A percentile compares a stretch with the other conserved stretches of the same genome.
These are phyloP conservation scores for Candida nemodendra DNA, from an alignment of 805 yeast genomes.

Conservation along the genomic window DNA sequence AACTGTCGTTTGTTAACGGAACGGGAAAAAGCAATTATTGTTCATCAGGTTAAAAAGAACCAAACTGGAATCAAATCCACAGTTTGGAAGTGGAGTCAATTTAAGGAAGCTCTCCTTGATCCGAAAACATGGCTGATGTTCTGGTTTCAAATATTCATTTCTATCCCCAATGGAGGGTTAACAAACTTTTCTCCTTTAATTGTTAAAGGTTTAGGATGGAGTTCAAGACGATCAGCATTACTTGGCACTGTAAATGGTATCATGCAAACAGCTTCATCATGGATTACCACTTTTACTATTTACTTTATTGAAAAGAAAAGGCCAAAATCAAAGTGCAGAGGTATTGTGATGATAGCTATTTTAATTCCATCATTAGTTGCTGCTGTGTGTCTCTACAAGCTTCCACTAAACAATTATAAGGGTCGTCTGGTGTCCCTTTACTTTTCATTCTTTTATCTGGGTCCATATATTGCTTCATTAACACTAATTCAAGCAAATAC, in stretches of 20 bases:
- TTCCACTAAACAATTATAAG: constrained; percentile 26
- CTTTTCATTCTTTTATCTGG: constrained; percentile 26
- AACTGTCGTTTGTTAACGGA: constrained; percentile 48
- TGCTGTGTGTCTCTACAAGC: constrained; percentile 30
- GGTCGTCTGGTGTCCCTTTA: constrained; percentile 25
- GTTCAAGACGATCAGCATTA: constrained; percentile 31
- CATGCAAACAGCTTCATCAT: constrained; percentile 29
- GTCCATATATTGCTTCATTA: constrained; percentile 31
- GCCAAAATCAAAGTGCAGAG: constrained; percentile 34
- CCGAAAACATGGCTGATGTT: constrained; percentile 50
- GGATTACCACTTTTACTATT: constrained; percentile 37
- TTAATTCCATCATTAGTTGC: constrained; percentile 30
- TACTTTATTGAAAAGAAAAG: constrained; percentile 50
- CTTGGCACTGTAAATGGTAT: constrained; percentile 36
- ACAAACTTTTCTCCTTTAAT: constrained; percentile 45
- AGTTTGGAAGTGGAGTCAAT: constrained; percentile 54
- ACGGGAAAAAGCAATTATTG: constrained; percentile 46
- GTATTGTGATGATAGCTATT: constrained; percentile 26
- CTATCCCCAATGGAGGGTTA: constrained; percentile 61
- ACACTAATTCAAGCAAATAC: constrained; percentile 47
- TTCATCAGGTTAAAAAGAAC: constrained; percentile 55
- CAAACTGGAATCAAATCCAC: constrained; percentile 61
- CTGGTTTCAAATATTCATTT: constrained; percentile 41
- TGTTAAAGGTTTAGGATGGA: constrained; percentile 31
- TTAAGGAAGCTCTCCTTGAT: constrained; percentile 55